Conservation (phyloP, 2,329 filamentous ascomycete species). For the Aspergillus sp. region DNA sequence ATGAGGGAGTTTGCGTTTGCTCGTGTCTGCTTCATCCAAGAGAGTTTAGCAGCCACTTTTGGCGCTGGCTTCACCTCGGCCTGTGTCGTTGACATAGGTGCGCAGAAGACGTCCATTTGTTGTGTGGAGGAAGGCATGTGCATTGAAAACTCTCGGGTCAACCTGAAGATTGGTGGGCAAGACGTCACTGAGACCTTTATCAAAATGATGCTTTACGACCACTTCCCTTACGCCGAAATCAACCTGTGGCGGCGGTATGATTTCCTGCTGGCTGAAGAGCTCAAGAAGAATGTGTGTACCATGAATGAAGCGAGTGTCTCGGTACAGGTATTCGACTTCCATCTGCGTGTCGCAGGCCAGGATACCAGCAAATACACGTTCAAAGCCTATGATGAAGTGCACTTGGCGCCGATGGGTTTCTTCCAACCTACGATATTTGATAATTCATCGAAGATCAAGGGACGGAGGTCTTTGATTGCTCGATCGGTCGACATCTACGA, state of each 20-base stretch:
- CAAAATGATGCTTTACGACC: constrained; percentile 96
- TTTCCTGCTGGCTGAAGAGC: constrained; percentile 87
- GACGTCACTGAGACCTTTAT: constrained; percentile 94
- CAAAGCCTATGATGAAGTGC: constrained; percentile 95
- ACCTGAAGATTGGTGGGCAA: constrained; percentile 87
- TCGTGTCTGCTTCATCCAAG: constrained; percentile 89
- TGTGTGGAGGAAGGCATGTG: constrained; percentile 97
- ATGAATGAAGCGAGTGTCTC: constrained; percentile 87
- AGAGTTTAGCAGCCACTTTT: constrained; percentile 91
- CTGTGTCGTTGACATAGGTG: constrained; percentile 93
- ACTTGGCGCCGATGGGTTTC: constrained; percentile 92
- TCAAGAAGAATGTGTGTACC: constrained; percentile 91
- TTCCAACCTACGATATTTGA: constrained; percentile 89
- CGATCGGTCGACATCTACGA: constrained; percentile 95
- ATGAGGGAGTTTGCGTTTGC: constrained; percentile 89
- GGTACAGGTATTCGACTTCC: constrained; percentile 85
- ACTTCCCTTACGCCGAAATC: constrained; percentile 93
- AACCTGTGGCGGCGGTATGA: constrained; percentile 89
- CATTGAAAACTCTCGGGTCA: constrained; percentile 90
- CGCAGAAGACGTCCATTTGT: constrained; percentile 94
- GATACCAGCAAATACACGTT: constrained; percentile 91
- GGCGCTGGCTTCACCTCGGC: constrained; percentile 91
- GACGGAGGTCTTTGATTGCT: constrained; percentile 77
- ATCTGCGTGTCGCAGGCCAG: constrained; percentile 82
- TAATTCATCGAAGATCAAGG: constrained; percentile 72